Percentiles rank a stretch among this genome's conserved stretches.
phyloP scores from a whole-genome alignment of 1,139 yeast species.

The Yamadazyma spencermartinsiae region DNA sequence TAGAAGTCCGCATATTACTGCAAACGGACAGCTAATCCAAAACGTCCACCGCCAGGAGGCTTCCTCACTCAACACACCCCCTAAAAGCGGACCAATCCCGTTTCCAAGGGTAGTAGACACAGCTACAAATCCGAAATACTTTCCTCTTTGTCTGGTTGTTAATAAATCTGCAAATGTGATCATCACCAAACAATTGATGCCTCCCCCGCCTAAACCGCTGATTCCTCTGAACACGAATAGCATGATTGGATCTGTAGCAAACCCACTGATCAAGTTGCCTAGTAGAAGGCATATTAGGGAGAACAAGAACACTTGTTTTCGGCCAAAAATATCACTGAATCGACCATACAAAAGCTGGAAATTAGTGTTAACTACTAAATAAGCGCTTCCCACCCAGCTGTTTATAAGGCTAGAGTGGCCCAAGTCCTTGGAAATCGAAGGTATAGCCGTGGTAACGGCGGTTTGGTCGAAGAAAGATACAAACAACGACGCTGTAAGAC shows the following conservation, averaged over 20 bases:
- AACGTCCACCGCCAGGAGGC: conserved; percentile 52
- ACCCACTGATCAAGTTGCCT: conserved; percentile 45
- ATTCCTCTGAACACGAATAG: conserved; percentile 43
- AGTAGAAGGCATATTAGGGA: conserved; percentile 34
- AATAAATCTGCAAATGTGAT: conserved; percentile 46
- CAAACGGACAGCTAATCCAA: conserved; percentile 45
- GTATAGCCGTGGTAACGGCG: conserved; percentile 43
- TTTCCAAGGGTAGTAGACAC: conserved; percentile 55
- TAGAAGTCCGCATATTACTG: conserved; percentile 26
- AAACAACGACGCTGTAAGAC: conserved; percentile 23
- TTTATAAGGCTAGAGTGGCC: conserved; percentile 37
- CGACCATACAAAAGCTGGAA: conserved; percentile 44
- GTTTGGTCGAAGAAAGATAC: conserved; percentile 42
- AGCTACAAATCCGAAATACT: conserved; percentile 48
- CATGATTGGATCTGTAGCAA: conserved; percentile 36
- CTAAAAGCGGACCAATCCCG: conserved; percentile 55
- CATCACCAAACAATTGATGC: conserved; percentile 43
- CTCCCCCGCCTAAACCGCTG: conserved; percentile 49
- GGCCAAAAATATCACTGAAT: conserved; percentile 45
- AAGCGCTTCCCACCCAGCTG: conserved; percentile 49
- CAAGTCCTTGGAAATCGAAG: conserved; percentile 40
- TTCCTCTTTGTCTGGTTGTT: conserved; percentile 43
- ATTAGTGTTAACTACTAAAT: conserved; percentile 46
- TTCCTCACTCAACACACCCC: conserved; percentile 47
- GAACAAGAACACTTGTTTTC: conserved; percentile 36